Percentiles rank a stretch among this genome's conserved stretches.
Conservation (phyloP, 2,329 filamentous ascomycete genomes). For the Claviceps maximensis region DNA sequence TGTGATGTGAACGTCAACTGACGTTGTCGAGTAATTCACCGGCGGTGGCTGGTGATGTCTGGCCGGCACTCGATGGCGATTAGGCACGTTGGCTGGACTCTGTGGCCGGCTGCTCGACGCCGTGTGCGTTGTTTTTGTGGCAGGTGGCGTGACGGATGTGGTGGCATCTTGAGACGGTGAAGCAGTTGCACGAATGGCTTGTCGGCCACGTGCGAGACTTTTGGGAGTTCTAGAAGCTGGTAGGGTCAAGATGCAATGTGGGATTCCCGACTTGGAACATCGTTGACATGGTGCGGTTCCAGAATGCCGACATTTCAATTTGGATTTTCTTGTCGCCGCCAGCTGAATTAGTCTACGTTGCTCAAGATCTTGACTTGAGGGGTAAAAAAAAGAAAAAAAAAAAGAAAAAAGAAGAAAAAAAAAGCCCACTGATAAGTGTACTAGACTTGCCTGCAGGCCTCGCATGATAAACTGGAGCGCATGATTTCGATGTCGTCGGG, state of each 20-base stretch:
- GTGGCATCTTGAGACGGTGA: neutral
- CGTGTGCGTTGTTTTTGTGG: neutral
- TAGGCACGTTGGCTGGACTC: neutral
- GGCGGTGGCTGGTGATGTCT: neutral
- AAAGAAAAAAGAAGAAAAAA: too few relatives aligned
- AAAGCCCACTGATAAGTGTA: too few relatives aligned
- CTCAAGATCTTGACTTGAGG: too few relatives aligned
- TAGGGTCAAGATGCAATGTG: conserved; percentile 15
- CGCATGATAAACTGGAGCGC: too few relatives aligned
- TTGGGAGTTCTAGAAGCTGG: conserved; percentile 6
- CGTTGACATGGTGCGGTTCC: conserved; percentile 19
- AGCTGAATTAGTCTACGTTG: too few relatives aligned
- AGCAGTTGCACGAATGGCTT: neutral
- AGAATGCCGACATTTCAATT: conserved; percentile 21
- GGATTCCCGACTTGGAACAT: conserved; percentile 15
- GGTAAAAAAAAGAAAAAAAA: too few relatives aligned
- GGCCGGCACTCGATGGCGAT: neutral
- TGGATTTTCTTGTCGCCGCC: conserved; percentile 16
- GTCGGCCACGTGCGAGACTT: conserved; percentile 1
- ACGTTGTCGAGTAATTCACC: conserved; percentile 2
- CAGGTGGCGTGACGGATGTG: neutral
- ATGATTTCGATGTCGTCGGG: too few relatives aligned
- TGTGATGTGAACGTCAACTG: conserved; percentile 14
- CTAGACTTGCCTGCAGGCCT: too few relatives aligned
- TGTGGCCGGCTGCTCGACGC: neutral